Evolutionary conservation across 1,139 yeast species (phyloP).

Genomic region (Zygoascus sp.): DNA sequence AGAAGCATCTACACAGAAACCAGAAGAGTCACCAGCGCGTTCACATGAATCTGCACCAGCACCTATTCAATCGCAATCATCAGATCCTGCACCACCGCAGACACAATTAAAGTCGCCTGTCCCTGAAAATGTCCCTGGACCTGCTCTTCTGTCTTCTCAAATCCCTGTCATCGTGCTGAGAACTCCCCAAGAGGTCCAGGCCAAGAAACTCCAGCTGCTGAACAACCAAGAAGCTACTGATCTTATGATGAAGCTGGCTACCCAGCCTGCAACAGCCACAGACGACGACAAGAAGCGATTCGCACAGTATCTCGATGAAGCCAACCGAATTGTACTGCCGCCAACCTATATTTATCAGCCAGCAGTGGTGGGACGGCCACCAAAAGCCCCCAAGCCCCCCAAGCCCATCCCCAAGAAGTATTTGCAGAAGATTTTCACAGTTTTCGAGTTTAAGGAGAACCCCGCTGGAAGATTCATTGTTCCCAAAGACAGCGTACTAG

Average conservation of each 20-base stretch:
- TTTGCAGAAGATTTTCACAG: conserved; percentile 57
- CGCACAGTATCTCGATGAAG: conserved; percentile 6
- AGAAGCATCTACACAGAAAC: not conserved
- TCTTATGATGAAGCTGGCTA: conserved; percentile 11
- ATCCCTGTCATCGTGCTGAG: conserved; percentile 3
- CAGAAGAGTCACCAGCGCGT: too few species aligned
- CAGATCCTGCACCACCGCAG: too few species aligned
- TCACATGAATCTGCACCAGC: too few species aligned
- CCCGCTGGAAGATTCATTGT: conserved; percentile 67
- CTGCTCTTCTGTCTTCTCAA: too few species aligned
- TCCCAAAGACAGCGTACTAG: conserved; percentile 74
- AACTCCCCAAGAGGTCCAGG: conserved; percentile 10
- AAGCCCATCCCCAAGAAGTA: conserved; percentile 18
- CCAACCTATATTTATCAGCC: conserved; percentile 11
- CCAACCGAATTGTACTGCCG: conserved; percentile 3
- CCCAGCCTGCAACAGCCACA: conserved; percentile 9
- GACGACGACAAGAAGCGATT: conserved; percentile 6
- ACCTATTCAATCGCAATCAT: too few species aligned
- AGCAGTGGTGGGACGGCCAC: conserved; percentile 5
- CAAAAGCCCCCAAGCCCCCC: conserved; percentile 3
- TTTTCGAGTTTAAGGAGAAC: conserved; percentile 81
- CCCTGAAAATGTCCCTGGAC: too few species aligned
- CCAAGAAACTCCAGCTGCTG: conserved; percentile 10
- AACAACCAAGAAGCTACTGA: conserved; percentile 9
- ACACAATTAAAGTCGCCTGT: too few species aligned